Percentiles rank a stretch among this genome's conserved stretches.
phyloP scores from a whole-genome alignment of 768 basidiomycete genomes.

The Tulasnella sp. region DNA sequence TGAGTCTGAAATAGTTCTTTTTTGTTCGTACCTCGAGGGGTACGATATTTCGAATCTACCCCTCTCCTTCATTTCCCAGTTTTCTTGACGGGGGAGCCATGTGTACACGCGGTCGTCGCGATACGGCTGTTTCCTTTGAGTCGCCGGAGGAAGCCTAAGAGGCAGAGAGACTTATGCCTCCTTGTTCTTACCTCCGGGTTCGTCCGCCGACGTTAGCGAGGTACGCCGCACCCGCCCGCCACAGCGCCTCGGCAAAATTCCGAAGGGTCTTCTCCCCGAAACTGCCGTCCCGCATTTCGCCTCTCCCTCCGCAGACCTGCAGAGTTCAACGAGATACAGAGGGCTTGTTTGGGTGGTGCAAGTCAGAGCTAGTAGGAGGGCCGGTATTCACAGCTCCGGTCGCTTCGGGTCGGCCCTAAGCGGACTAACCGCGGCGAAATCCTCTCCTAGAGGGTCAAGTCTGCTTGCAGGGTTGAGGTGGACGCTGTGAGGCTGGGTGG shows the following conservation, averaged over 20 bases:
- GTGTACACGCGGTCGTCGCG: neutral
- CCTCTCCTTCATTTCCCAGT: neutral
- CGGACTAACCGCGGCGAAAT: slow-evolving; percentile 6
- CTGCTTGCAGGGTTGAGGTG: slow-evolving; percentile 15
- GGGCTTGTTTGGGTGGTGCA: neutral
- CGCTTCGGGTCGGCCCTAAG: slow-evolving; percentile 17
- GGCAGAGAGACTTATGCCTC: neutral
- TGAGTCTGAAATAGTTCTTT: neutral
- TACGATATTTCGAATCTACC: neutral
- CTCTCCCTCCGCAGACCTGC: neutral
- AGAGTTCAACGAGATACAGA: neutral
- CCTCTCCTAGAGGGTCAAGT: neutral
- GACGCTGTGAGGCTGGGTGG: slow-evolving; percentile 7
- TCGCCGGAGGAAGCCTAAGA: neutral
- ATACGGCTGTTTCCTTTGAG: slow-evolving; percentile 10
- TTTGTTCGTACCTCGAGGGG: neutral
- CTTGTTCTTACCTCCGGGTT: neutral
- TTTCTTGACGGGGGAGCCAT: neutral
- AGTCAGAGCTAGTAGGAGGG: neutral
- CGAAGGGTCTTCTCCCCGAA: slow-evolving; percentile 6
- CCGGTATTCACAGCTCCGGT: neutral
- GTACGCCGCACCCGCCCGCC: neutral
- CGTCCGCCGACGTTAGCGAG: neutral
- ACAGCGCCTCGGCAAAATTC: neutral
- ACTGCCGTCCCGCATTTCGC: neutral